Evolutionary conservation across 192 early-diverging fungal species (phyloP).

Genomic region (Phlyctochytrium bullatum): DNA sequence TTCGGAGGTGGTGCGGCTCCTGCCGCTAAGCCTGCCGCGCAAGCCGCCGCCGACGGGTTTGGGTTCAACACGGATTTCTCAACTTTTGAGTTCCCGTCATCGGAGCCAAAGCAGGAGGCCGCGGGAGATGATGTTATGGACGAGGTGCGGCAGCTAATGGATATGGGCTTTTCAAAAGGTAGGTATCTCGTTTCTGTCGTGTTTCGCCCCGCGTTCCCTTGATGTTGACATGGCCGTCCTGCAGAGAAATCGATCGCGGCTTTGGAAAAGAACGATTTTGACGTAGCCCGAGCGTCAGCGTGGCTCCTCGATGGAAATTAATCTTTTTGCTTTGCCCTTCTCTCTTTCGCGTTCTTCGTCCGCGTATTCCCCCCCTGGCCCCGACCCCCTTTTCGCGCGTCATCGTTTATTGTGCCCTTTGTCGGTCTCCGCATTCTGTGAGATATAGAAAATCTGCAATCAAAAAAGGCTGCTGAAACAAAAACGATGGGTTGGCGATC

Average conservation of each 20-base stretch:
- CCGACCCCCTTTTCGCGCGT: too few species aligned
- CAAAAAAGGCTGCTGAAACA: too few species aligned
- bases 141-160: slow-evolving; percentile 38
- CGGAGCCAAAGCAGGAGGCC: slow-evolving; percentile 1
- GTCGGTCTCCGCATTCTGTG: too few species aligned
- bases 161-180: slow-evolving; percentile 44
- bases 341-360: too few species aligned
- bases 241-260: slow-evolving; percentile 36
- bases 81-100: not conserved
- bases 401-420: too few species aligned
- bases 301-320: not conserved
- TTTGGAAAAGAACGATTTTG: slow-evolving; percentile 36
- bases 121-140: slow-evolving; percentile 23
- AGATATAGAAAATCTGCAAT: too few species aligned
- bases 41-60: not conserved
- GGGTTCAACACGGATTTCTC: slow-evolving; percentile 10
- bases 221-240: too few species aligned
- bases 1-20: slow-evolving; percentile 23
- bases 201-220: not conserved
- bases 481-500: too few species aligned
- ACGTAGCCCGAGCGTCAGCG: slow-evolving; percentile 35
- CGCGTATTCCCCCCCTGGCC: too few species aligned
- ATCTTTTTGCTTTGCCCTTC: too few species aligned
- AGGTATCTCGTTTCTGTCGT: not conserved
- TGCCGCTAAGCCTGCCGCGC: not conserved